These are phyloP conservation scores for Apiospora marii DNA, from an alignment of 2,329 filamentous ascomycete genomes.

Conservation along the genomic window DNA sequence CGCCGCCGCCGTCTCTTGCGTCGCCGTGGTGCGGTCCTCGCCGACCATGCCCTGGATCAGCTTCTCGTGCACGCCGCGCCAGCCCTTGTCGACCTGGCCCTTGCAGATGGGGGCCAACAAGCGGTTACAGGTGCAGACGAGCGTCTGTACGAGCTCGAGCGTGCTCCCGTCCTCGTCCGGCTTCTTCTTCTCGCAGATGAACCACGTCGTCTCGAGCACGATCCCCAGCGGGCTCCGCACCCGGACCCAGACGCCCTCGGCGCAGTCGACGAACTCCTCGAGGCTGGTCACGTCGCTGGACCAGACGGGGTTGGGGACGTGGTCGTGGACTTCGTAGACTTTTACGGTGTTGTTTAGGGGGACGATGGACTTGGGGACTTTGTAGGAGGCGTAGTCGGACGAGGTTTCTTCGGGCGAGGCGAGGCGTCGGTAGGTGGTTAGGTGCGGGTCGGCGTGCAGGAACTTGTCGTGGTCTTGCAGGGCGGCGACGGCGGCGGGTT, in stretches of 20 bases:
- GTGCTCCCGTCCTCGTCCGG: constrained; percentile 27
- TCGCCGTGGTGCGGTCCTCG: not conserved
- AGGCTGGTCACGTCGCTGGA: constrained; percentile 61
- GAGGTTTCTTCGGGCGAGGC: constrained; percentile 25
- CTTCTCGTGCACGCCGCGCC: constrained; percentile 58
- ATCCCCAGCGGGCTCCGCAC: constrained; percentile 59
- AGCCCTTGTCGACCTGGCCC: constrained; percentile 58
- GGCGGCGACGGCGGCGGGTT: constrained; percentile 45
- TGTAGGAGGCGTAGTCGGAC: constrained; percentile 37
- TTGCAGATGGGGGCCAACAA: constrained; percentile 58
- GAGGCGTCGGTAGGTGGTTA: constrained; percentile 33
- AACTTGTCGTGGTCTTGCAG: constrained; percentile 62
- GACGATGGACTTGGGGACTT: constrained; percentile 36
- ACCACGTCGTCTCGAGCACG: constrained; percentile 62
- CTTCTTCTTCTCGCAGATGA: constrained; percentile 39
- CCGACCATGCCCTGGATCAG: constrained; percentile 43
- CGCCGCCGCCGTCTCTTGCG: not conserved
- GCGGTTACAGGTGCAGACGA: constrained; percentile 58
- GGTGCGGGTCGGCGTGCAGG: constrained; percentile 61
- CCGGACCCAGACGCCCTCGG: constrained; percentile 59
- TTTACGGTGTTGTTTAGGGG: no score
- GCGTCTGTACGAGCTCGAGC: constrained; percentile 57
- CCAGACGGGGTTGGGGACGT: constrained; percentile 63
- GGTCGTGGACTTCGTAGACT: constrained; percentile 59
- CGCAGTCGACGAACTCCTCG: constrained; percentile 60